A percentile compares a stretch with the other conserved stretches of the same genome.
Conservation (phyloP, 352 stramenopile genomes). For the Globisporangium cederbergense region DNA sequence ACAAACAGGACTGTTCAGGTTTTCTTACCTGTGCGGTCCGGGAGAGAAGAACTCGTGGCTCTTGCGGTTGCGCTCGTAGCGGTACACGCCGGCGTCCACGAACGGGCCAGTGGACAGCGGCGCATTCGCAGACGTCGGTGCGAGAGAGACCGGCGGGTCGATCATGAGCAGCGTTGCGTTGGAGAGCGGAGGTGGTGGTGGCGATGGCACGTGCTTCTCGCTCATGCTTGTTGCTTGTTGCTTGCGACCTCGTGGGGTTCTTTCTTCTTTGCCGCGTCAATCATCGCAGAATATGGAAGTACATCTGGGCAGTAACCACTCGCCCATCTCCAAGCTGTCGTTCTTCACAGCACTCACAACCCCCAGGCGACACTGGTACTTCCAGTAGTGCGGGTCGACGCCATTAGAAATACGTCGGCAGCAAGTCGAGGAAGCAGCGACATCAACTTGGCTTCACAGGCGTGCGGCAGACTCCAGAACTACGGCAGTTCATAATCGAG, state of each 20-base stretch:
- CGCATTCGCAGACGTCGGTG: slow-evolving; percentile 5
- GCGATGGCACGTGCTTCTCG: neutral
- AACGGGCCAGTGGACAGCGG: slow-evolving; percentile 22
- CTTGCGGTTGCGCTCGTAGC: slow-evolving; percentile 63
- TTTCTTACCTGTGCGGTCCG: slow-evolving; percentile 42
- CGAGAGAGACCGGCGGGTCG: slow-evolving; percentile 2
- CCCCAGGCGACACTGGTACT: no score
- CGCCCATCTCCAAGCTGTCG: no score
- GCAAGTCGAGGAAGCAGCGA: no score
- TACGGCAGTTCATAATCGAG: no score
- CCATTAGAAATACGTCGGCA: no score
- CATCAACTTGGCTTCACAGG: no score
- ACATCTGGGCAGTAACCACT: no score
- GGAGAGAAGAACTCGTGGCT: slow-evolving; percentile 82
- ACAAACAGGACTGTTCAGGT: neutral
- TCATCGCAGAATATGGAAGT: no score
- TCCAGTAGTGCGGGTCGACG: no score
- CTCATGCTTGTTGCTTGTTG: neutral
- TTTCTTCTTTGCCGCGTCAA: neutral
- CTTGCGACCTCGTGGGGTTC: neutral
- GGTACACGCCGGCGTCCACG: slow-evolving; percentile 65
- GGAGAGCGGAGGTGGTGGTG: neutral
- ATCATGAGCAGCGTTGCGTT: neutral
- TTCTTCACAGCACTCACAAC: no score
- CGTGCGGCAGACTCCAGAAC: no score